phyloP scores from a whole-genome alignment of 441 rosid genomes.

The Euphorbia schlechtendalii region DNA sequence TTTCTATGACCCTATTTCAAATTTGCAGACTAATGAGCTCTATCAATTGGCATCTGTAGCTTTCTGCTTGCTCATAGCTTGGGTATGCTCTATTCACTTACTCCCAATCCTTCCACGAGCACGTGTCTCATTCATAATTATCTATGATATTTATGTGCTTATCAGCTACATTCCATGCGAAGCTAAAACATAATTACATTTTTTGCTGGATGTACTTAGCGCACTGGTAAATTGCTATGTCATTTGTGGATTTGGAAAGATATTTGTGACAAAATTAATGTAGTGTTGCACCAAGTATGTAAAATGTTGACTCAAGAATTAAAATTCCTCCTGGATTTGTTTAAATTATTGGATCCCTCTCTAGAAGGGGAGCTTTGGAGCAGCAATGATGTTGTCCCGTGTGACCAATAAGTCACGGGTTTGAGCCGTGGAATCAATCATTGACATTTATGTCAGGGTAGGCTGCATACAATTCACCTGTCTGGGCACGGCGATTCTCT shows the following conservation, averaged over 20 bases:
- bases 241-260: neutral
- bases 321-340: neutral
- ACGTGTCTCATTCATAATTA: neutral
- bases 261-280: neutral
- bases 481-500: too few species aligned
- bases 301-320: neutral
- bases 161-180: neutral
- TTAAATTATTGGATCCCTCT: neutral
- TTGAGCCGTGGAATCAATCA: too few species aligned
- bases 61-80: conserved; percentile 90
- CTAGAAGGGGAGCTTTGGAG: too few species aligned
- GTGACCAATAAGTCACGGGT: too few species aligned
- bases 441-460: too few species aligned
- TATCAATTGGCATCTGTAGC: too few species aligned
- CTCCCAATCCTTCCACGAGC: conserved; percentile 2
- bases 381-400: too few species aligned
- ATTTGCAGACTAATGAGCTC: conserved; percentile 80
- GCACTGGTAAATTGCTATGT: conserved; percentile 1
- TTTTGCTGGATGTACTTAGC: neutral
- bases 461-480: too few species aligned
- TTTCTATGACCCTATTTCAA: conserved; percentile 20
- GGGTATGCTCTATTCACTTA: conserved; percentile 17
- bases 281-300: neutral
- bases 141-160: neutral
- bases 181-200: neutral